Conservation (phyloP, 2,329 filamentous ascomycete species). For the Monilinia aucupariae region DNA sequence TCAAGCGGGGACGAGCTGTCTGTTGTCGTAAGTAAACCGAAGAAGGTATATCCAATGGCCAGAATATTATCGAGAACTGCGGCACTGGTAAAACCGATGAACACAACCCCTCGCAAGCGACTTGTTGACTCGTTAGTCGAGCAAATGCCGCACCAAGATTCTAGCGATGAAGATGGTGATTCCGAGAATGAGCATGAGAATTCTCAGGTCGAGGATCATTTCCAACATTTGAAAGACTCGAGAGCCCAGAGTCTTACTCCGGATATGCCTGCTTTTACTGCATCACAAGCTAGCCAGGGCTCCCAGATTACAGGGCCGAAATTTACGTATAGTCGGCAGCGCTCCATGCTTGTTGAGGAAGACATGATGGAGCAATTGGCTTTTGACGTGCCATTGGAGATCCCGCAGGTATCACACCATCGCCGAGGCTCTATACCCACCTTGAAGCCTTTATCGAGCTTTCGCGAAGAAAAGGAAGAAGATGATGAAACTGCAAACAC, state of each 20-base stretch:
- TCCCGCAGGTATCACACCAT: conserved; percentile 19
- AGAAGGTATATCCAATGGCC: not conserved
- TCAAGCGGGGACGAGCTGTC: conserved; percentile 11
- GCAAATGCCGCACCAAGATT: conserved; percentile 23
- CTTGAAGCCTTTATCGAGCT: conserved; percentile 29
- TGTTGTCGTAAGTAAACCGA: not conserved
- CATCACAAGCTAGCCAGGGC: conserved; percentile 25
- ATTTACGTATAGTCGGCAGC: conserved; percentile 34
- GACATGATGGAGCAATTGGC: conserved; percentile 33
- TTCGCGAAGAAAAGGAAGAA: conserved; percentile 31
- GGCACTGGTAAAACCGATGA: conserved; percentile 21
- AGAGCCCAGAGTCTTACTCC: conserved; percentile 23
- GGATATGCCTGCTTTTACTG: conserved; percentile 12
- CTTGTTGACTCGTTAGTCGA: conserved; percentile 35
- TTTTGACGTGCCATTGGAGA: conserved; percentile 29
- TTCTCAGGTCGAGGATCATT: conserved; percentile 12
- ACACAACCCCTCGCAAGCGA: conserved; percentile 26
- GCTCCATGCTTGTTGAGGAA: conserved; percentile 35
- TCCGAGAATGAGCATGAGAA: conserved; percentile 16
- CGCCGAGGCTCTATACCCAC: conserved; percentile 30
- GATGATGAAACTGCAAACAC: conserved; percentile 26
- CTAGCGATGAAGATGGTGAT: conserved; percentile 17
- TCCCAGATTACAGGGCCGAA: conserved; percentile 32
- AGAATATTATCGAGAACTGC: conserved; percentile 19
- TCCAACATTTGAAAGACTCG: conserved; percentile 5